Conservation (phyloP, 78 protist genomes). For the Dictyostelium firmibasis region DNA sequence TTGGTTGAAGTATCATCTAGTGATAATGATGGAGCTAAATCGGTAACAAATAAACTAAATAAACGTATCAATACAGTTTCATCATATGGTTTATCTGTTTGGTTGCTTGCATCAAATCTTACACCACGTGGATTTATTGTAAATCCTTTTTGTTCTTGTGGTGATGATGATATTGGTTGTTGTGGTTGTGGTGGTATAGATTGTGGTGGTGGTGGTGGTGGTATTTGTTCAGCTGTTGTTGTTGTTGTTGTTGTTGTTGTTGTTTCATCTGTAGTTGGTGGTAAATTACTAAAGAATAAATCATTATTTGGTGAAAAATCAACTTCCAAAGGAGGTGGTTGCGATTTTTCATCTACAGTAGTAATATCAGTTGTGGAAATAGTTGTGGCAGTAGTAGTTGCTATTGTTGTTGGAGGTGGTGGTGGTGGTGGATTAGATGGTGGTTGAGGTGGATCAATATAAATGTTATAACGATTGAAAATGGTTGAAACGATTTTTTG, state of each 20-base stretch:
- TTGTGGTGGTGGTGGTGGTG: not conserved
- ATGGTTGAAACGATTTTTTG: constrained; percentile 27
- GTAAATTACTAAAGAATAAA: constrained; percentile 62
- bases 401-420: not conserved
- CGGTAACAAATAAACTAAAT: constrained; percentile 7
- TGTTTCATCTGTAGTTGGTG: not conserved
- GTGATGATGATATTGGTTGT: not conserved
- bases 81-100: constrained; percentile 50
- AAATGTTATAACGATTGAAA: constrained; percentile 2
- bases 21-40: not conserved
- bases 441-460: constrained; percentile 21
- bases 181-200: not conserved
- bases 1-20: constrained; percentile 7
- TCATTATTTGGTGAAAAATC: constrained; percentile 76
- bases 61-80: constrained; percentile 31
- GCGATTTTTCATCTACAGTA: not conserved
- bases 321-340: not conserved
- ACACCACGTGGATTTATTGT: constrained; percentile 7
- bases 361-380: not conserved
- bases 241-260: not conserved
- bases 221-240: not conserved
- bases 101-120: constrained; percentile 13
- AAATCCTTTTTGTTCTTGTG: not conserved
- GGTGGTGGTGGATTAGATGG: constrained; percentile 34
- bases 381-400: not conserved